phyloP scores from a whole-genome alignment of 2,329 filamentous ascomycete species.

The Akanthomyces lecanii region DNA sequence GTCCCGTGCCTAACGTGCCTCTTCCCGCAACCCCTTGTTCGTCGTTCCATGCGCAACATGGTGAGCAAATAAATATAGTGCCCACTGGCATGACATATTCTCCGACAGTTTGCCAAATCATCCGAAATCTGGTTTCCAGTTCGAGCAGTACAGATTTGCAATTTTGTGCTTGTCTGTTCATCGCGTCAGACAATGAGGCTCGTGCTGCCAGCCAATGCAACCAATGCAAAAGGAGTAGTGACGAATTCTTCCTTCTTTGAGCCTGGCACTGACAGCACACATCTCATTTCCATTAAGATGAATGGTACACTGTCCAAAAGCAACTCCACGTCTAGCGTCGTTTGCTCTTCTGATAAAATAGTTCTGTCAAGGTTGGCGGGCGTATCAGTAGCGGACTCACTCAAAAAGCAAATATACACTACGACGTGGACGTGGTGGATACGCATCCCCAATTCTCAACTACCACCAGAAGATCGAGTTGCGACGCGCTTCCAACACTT shows the following conservation, averaged over 20 bases:
- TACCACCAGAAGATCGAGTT: no score
- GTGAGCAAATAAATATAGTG: neutral
- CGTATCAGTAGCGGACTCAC: neutral
- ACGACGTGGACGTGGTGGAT: neutral
- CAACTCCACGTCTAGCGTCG: neutral
- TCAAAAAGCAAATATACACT: neutral
- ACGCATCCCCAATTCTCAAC: neutral
- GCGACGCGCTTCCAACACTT: neutral
- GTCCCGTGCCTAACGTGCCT: no score
- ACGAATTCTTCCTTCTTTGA: no score
- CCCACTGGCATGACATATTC: neutral
- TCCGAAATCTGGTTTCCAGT: neutral
- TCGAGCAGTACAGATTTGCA: neutral
- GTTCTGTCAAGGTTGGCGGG: no score
- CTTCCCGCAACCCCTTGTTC: no score
- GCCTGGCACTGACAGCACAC: neutral
- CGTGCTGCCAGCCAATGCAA: neutral
- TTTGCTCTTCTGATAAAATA: neutral
- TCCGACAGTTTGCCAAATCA: neutral
- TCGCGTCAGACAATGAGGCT: neutral
- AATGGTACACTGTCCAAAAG: neutral
- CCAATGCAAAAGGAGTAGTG: no score
- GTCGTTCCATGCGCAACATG: no score
- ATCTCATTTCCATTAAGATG: slow-evolving; percentile 4
- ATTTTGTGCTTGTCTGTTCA: neutral